A percentile compares a stretch with the other conserved stretches of the same genome.
Evolutionary conservation across 768 basidiomycete species (phyloP).

Genomic region (Tulasnella sp.): DNA sequence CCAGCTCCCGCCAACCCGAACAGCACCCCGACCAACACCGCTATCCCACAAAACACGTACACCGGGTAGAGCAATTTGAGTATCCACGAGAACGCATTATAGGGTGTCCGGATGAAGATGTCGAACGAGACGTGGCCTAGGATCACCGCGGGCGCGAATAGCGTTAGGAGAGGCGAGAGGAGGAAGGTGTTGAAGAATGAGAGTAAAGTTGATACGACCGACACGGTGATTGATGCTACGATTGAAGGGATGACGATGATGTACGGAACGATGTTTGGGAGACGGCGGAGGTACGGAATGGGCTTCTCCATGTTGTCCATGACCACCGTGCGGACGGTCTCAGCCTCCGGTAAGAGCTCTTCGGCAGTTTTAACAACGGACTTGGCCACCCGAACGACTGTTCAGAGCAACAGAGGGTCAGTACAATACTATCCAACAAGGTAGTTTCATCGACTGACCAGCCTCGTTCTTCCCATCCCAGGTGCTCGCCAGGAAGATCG

Average conservation of each 20-base stretch:
- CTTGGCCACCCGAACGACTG: neutral
- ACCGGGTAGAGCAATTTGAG: constrained; percentile 45
- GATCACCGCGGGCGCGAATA: constrained; percentile 44
- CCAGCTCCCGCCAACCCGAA: constrained; percentile 38
- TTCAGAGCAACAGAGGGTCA: neutral
- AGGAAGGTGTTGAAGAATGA: constrained; percentile 18
- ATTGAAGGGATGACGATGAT: constrained; percentile 1
- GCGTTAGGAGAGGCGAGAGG: constrained; percentile 22
- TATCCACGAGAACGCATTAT: constrained; percentile 34
- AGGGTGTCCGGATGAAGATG: constrained; percentile 42
- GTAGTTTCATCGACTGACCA: neutral
- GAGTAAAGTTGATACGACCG: constrained; percentile 16
- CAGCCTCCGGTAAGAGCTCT: neutral
- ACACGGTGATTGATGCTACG: neutral
- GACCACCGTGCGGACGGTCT: neutral
- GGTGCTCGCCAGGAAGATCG: neutral
- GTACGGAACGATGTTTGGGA: constrained; percentile 25
- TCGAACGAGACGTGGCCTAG: constrained; percentile 38
- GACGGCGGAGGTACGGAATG: neutral
- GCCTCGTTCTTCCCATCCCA: neutral
- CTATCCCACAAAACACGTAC: constrained; percentile 50
- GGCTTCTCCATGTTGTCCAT: neutral
- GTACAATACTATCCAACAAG: neutral
- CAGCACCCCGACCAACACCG: constrained; percentile 44
- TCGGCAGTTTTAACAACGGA: neutral